Percentiles rank a stretch among this genome's conserved stretches.
phyloP scores from a whole-genome alignment of 2,329 filamentous ascomycete genomes.

The Neonectria punicea region DNA sequence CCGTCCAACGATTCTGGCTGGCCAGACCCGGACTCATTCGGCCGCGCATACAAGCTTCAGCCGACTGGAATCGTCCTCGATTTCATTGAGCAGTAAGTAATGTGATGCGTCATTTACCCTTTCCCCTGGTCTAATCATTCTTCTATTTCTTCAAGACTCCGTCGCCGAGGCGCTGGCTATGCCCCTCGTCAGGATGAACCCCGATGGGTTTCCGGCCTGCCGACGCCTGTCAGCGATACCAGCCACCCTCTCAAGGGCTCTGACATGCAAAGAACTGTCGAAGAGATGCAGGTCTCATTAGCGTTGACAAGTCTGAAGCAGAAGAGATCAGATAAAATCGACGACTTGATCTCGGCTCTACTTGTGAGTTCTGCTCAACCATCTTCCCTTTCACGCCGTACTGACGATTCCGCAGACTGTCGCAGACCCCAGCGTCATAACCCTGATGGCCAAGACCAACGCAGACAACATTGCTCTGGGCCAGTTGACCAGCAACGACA shows the following conservation, averaged over 20 bases:
- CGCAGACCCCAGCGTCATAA: constrained; percentile 57
- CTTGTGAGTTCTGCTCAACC: constrained; percentile 62
- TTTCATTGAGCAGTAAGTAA: constrained; percentile 73
- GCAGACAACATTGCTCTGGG: constrained; percentile 54
- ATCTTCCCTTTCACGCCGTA: constrained; percentile 4
- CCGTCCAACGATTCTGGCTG: constrained; percentile 66
- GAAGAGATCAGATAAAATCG: constrained; percentile 60
- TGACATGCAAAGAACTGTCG: constrained; percentile 58
- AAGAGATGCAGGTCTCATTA: constrained; percentile 74
- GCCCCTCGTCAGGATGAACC: constrained; percentile 46
- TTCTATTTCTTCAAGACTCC: constrained; percentile 42
- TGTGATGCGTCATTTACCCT: not conserved
- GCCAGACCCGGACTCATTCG: constrained; percentile 68
- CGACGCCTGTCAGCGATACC: constrained; percentile 35
- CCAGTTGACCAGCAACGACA: constrained; percentile 55
- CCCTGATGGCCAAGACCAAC: constrained; percentile 61
- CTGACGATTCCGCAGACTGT: constrained; percentile 49
- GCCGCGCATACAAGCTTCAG: constrained; percentile 72
- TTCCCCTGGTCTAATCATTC: constrained; percentile 26
- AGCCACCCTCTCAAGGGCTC: constrained; percentile 45
- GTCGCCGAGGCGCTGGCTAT: constrained; percentile 52
- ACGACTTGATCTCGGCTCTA: constrained; percentile 67
- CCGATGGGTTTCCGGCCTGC: constrained; percentile 44
- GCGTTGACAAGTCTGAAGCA: constrained; percentile 68
- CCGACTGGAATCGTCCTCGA: constrained; percentile 74